Evolutionary conservation across 257 asterid genomes (phyloP).

Genomic region (Nicotiana attenuata): DNA sequence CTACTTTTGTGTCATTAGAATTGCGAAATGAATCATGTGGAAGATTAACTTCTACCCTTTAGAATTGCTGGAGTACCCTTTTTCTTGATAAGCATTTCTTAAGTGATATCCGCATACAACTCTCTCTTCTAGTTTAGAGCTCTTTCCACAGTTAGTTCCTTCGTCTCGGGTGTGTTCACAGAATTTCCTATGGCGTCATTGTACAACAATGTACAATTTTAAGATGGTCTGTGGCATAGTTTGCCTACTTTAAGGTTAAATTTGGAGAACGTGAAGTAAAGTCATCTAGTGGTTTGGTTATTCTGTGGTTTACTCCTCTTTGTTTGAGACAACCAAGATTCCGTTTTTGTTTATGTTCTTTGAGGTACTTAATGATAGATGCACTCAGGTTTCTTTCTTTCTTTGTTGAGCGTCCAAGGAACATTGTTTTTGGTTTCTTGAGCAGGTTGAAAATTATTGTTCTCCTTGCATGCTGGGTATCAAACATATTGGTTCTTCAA

Average conservation of each 20-base stretch:
- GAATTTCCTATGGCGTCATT: background rate
- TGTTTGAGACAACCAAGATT: background rate
- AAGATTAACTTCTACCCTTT: background rate
- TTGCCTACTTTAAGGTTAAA: background rate
- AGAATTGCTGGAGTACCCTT: background rate
- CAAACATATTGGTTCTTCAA: background rate
- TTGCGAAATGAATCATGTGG: background rate
- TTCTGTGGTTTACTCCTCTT: background rate
- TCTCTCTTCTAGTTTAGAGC: background rate
- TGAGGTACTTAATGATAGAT: background rate
- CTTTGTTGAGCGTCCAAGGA: background rate
- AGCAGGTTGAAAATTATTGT: background rate
- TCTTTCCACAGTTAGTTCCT: background rate
- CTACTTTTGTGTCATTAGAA: background rate
- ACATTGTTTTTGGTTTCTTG: background rate
- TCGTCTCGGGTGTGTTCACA: background rate
- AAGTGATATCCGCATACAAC: background rate
- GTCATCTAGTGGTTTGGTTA: background rate
- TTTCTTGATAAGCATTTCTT: background rate
- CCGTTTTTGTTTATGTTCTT: background rate
- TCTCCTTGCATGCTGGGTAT: background rate
- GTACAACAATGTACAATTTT: background rate
- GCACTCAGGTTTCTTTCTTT: background rate
- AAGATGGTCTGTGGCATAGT: background rate
- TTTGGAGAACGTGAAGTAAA: background rate